A percentile compares a stretch with the other conserved stretches of the same genome.
phyloP scores from a whole-genome alignment of 2,329 filamentous ascomycete species.

The Penicillium sp. region DNA sequence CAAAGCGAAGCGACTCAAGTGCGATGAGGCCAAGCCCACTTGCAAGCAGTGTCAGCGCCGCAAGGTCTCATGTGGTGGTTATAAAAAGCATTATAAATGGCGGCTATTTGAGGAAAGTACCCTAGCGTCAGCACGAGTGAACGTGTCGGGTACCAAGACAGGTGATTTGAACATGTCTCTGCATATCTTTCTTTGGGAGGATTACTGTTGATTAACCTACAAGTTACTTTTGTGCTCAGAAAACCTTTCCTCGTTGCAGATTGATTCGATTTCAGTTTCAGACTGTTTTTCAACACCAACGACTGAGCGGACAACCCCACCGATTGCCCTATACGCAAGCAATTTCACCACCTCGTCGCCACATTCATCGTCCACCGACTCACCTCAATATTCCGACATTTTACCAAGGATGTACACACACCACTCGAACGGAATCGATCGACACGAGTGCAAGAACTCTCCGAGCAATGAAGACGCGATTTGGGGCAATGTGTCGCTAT shows the following conservation, averaged over 20 bases:
- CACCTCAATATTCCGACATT: slow-evolving; percentile 14
- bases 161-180: slow-evolving; percentile 19
- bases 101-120: slow-evolving; percentile 61
- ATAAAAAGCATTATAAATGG: slow-evolving; percentile 73
- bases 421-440: slow-evolving; percentile 10
- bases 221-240: not conserved
- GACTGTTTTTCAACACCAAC: slow-evolving; percentile 13
- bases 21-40: slow-evolving; percentile 64
- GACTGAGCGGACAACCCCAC: slow-evolving; percentile 11
- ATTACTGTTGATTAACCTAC: not conserved
- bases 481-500: slow-evolving; percentile 12
- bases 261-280: not conserved
- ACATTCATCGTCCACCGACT: slow-evolving; percentile 12
- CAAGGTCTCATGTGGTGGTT: slow-evolving; percentile 62
- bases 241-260: slow-evolving; percentile 1
- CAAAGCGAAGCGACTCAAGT: slow-evolving; percentile 67
- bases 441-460: slow-evolving; percentile 3
- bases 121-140: slow-evolving; percentile 36
- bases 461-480: slow-evolving; percentile 2
- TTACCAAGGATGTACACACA: slow-evolving; percentile 11
- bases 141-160: slow-evolving; percentile 42
- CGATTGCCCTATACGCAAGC: slow-evolving; percentile 5
- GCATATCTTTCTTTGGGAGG: no score
- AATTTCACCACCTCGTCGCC: slow-evolving; percentile 7
- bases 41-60: slow-evolving; percentile 62